phyloP scores from a whole-genome alignment of 345 rosid genomes.

The Linum tenue region DNA sequence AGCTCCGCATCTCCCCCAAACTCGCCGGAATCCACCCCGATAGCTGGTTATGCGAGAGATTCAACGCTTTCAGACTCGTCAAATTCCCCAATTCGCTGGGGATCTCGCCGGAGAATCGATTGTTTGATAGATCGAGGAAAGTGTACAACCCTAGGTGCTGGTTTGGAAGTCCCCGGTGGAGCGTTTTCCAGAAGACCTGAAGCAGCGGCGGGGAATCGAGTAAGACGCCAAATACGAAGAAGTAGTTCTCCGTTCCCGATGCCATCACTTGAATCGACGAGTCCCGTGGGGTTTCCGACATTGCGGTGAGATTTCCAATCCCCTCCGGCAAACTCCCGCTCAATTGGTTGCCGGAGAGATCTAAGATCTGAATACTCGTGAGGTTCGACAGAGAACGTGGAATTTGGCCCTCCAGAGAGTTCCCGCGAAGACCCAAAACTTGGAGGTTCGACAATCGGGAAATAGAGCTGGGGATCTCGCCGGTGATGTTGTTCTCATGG shows the following conservation, averaged over 20 bases:
- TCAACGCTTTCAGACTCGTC: not conserved
- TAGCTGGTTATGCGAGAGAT: not conserved
- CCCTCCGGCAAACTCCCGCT: not conserved
- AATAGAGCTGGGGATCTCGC: constrained; percentile 4
- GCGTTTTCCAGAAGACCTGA: not conserved
- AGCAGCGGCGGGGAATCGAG: no score
- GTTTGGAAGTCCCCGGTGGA: not conserved
- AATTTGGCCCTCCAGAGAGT: not conserved
- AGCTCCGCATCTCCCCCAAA: not conserved
- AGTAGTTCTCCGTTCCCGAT: no score
- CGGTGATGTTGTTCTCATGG: constrained; percentile 8
- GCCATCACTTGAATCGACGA: not conserved
- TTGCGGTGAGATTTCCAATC: not conserved
- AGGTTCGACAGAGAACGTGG: not conserved
- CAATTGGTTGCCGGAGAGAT: constrained; percentile 1
- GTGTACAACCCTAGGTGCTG: not conserved
- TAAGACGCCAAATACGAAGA: no score
- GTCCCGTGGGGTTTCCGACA: not conserved
- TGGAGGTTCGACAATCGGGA: not conserved
- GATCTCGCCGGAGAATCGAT: constrained; percentile 2
- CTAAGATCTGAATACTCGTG: not conserved
- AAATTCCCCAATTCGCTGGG: not conserved
- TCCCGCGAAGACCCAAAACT: not conserved
- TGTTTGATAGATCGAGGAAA: constrained; percentile 5
- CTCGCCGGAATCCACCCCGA: not conserved